Evolutionary conservation across 805 yeast species (phyloP), one percentile per base, ranked within the genome.

Genomic region (Lipomyces anomalus): DNA sequence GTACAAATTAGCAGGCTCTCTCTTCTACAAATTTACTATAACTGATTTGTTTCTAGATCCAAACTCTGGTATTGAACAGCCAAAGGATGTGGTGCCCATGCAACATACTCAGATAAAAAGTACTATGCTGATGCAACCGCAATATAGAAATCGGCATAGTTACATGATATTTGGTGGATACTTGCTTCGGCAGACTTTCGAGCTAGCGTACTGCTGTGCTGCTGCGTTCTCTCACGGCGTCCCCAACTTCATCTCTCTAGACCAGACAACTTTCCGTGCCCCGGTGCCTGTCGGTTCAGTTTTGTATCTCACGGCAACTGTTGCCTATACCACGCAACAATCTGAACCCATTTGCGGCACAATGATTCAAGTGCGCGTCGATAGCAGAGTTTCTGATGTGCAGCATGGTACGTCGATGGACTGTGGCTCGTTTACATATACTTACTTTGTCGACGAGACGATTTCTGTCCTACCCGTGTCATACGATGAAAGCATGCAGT

Each of bases 211-310:
- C 62, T 87, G 95, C 66, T 79, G 90, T 16, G 87, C 95, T 5
- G 95, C 95, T 4, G 84, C 94, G 1, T 87, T 89, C 59, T 72
- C 95, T 1, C 80, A 79, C 54, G 80, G 90, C 13, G 79, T 82
- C 49, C 96, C 97, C 35, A 73, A 96, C 61, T 89, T 89, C 57
- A 84, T 87, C 7, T 83, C 95, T 1, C 73, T 89, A 55, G 97
- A 89, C 63, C 82, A 92, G 20, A 87, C 95, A 35, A 84, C 94
- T 21, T 89, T 89, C 73, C 80, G 84, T 59, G 84, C 89, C 17
- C 97, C 97, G 2, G 97, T 89, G 5, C 97, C 97, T 1, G 96
- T 89, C 16, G 97, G 97, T 1, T 80, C 89, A 1, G 95, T 90
- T 6, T 69, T 89, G 48, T 83, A 80, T 53, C 78, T 87, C 79